Base-by-base conservation (phyloP, 768 basidiomycete species). In the Mycena belliarum region DNA sequence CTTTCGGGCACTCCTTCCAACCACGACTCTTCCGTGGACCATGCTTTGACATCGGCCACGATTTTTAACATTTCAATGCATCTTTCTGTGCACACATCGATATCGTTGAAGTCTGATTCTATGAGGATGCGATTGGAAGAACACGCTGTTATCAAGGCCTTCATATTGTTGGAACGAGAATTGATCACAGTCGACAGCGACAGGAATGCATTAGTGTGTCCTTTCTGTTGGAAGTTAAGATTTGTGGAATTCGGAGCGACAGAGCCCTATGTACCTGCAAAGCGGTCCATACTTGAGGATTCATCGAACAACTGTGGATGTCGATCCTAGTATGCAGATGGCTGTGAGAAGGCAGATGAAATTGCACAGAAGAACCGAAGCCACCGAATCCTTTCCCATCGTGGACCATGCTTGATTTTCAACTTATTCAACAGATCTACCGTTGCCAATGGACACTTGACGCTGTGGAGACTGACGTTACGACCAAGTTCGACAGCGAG, bases 181-280 rank as follows among this genome's bases (percentile, higher is more conserved):
- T 96, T 96, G 65, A 96, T 91, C 55, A 82, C 85, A 0, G 88
- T 91, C 1, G 95, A 97, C 12, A 96, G 76, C 0, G 95, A 98
- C 52, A 96, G 78, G 73, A 86, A 99, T 49, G 87, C 78, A 70
- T 98, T 98, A 6, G 73, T 66, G 61, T 95, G 85, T 44, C 73
- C 78, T 72, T 78, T 86, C 89, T 94, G 73, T 29, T 14, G 43
- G 25, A 26, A 43, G 4, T 20, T 38, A 16, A 33, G 25, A n/a
- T 52, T 2, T 38, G 33, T 26, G n/a, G 24, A 23, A 21, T 5
- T 20, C 16, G 6, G 6, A 41, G 3, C 23, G 23, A 25, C 12
- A 3, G 24, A 18, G 16, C 10, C 35, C 23, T 14, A 67, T 81
- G 50, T 73, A 87, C 93, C 83, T 95, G 87, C 42, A 96, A 80